Evolutionary conservation across 306 rosid species (phyloP), one percentile per base, ranked within the genome.

Genomic region (Begonia masoniana): DNA sequence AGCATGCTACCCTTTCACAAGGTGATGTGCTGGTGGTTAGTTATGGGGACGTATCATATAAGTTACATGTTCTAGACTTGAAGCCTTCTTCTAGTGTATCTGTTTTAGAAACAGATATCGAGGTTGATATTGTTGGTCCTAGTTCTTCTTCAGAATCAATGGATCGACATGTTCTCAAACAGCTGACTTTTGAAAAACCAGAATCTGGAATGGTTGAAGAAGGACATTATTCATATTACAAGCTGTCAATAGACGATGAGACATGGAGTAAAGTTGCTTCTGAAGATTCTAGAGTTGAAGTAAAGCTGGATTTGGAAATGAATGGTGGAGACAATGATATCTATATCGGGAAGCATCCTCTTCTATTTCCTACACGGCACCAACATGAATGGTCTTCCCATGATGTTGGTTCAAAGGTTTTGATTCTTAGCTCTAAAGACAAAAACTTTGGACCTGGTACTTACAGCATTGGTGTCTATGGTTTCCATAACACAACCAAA

Each of bases 301-400:
- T 91, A 31, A 83, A 73, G 62, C 58, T 91, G 60, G 94, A 86
- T 51, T 75, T 79, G 49, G 88, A 77, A 56, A 70, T 69, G 42
- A 65, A 52, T 62, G 79, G 68, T 46, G 96, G 94, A 61, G 99
- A 91, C 64, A 83, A 87, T 60, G 95, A 91, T 76, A 75, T 91
- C 63, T 91, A 83, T 63, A 74, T 91, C 31, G 83, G 94, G 15
- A 86, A 68, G 77, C 96, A 91, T 68, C 99, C 99, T 70, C 81
- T 83, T 49, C 77, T 91, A 69, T 91, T 91, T 67, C 96, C 94
- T 59, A 76, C 96, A n/a, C 74, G 80, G 56, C 99, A 91, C 74
- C 92, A 83, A 77, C 96, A 91, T 54, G 81, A 73, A 63, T 86
- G 99, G 99, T 86, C 99, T 53, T 86, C 92, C 50, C 89, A 86